These are phyloP conservation scores for Spiromastix sp. DNA, from an alignment of 2,329 filamentous ascomycete species.

Conservation along the genomic window DNA sequence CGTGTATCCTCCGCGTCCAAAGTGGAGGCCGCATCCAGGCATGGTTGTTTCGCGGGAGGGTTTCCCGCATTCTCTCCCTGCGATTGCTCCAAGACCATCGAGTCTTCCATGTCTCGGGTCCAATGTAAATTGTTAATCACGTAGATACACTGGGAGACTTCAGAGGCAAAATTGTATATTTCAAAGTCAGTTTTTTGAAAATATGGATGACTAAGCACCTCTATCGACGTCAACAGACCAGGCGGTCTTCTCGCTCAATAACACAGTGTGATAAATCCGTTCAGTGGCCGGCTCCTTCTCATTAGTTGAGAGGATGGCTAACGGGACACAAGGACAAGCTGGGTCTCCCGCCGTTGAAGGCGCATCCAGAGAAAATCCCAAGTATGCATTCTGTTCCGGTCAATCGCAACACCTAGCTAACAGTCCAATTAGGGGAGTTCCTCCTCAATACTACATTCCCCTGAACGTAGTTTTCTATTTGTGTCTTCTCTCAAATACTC, in stretches of 20 bases:
- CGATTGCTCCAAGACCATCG: neutral
- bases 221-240: too few relatives aligned
- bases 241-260: too few relatives aligned
- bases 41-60: conserved; percentile 18
- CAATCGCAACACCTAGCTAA: conserved; percentile 11
- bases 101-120: conserved; percentile 5
- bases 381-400: neutral
- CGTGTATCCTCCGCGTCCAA: conserved; percentile 12
- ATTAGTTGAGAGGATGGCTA: too few relatives aligned
- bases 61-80: neutral
- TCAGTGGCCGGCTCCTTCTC: too few relatives aligned
- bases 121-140: too few relatives aligned
- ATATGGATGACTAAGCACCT: too few relatives aligned
- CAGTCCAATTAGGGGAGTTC: conserved; percentile 18
- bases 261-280: too few relatives aligned
- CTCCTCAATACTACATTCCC: conserved; percentile 50
- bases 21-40: conserved; percentile 21
- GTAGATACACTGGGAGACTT: conserved; percentile 1
- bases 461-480: conserved; percentile 70
- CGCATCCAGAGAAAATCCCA: conserved; percentile 1
- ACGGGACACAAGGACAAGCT: too few relatives aligned
- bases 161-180: too few relatives aligned
- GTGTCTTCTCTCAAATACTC: conserved; percentile 61
- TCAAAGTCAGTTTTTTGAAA: too few relatives aligned
- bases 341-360: neutral